Evolutionary conservation across 1,284 basidiomycete genomes (phyloP).

Genomic region (Ganoderma lucidum): DNA sequence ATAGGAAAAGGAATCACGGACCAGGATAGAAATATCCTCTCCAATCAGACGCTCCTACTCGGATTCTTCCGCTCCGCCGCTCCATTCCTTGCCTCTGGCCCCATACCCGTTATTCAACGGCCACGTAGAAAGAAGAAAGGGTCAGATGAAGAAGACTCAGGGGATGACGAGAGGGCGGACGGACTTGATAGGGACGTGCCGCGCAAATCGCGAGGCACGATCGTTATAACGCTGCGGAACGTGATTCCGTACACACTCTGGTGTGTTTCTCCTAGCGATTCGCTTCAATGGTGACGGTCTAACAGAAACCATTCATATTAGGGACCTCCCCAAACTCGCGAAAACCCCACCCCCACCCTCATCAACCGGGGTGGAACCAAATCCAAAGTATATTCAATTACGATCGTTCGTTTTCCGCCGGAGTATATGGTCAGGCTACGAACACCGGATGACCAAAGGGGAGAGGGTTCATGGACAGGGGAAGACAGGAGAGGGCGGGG

Average conservation of each 20-base stretch:
- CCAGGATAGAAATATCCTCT: conserved; percentile 92
- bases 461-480: conserved; percentile 70
- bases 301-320: conserved; percentile 37
- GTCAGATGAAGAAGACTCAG: conserved; percentile 49
- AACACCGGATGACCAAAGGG: conserved; percentile 93
- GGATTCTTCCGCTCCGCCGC: conserved; percentile 84
- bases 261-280: conserved; percentile 47
- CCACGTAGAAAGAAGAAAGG: conserved; percentile 57
- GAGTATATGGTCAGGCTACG: conserved; percentile 82
- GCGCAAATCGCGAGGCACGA: conserved; percentile 55
- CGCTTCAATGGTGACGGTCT: neutral
- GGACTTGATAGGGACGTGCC: conserved; percentile 14
- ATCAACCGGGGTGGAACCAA: conserved; percentile 52
- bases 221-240: conserved; percentile 92
- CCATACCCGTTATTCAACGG: conserved; percentile 52
- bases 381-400: conserved; percentile 77
- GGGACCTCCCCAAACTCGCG: conserved; percentile 83
- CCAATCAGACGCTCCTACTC: conserved; percentile 91
- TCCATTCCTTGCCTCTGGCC: conserved; percentile 68
- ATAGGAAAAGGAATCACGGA: conserved; percentile 93
- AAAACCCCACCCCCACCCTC: conserved; percentile 70
- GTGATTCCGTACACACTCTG: conserved; percentile 91
- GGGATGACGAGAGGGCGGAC: conserved; percentile 40
- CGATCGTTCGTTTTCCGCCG: conserved; percentile 88
- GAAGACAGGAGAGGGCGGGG: conserved; percentile 74